Base-by-base conservation (phyloP, 225 moss, liverwort and hornwort genomes). In the Ulota crispa region DNA sequence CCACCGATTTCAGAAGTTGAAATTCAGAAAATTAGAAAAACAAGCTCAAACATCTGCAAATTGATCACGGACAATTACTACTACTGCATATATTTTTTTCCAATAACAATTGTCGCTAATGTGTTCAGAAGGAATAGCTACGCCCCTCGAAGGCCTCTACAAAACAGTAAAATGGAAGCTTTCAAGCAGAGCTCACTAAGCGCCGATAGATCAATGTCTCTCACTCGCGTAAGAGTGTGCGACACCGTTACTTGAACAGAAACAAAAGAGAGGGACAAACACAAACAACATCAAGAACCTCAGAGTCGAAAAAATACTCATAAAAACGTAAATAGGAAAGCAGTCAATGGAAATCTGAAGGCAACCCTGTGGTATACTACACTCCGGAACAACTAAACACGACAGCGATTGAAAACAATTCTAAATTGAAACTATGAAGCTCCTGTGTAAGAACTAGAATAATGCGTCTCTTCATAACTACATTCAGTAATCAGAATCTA, bases 241-340 rank as follows among this genome's bases (percentile, higher is more conserved):
- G 16, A 80, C 80, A 72, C 36, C 54, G 73, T 36, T 37, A 43
- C 59, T 79, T 21, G 66, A 19, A 62, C 67, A 67, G n/a, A 20
- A 7, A 47, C n/a, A 47, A 53, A 67, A 56, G 67, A 53, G 13
- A 68, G 24, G 19, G 19, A 75, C 45, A 37, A 50, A 64, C 31
- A 32, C 26, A 26, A 54, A 13, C 78, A 27, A 45, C 59, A 47
- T 32, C 43, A 26, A 47, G 60, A 60, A 76, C 41, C 47, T 76
- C 41, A 60, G 15, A 56, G 23, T 65, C 1, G 24, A 41, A 14
- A 14, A 37, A 56, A 27, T 36, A 15, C 30, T 68, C 13, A 36
- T 60, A 14, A 36, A 63, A 64, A 20, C 0, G 23, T 42, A 30
- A 65, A 14, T n/a, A 42, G 18, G 55, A 54, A 78, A 78, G 36